Base-by-base conservation (phyloP, 164 flowering plant genomes). In the Chimonanthus praecox region DNA sequence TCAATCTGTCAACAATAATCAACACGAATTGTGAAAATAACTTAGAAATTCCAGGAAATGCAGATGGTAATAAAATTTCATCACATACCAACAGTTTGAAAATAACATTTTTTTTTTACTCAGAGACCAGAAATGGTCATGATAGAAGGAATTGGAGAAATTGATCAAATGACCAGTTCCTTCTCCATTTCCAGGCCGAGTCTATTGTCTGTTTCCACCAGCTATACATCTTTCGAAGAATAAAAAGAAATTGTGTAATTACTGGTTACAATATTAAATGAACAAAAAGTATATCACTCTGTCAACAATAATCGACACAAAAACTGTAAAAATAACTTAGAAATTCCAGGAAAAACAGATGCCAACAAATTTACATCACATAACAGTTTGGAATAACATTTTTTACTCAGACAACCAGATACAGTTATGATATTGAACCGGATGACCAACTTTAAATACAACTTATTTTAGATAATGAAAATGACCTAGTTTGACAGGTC, bases 151-250 rank as follows among this genome's bases (percentile, higher is more conserved):
- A 33, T 33, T 33, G 33, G 33, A 33, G 33, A 33, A 33, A 33
- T 33, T 33, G 0, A 33, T 69, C 0, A 83, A 68, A 61, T 20
- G 61, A 16, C 13, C 77, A 75, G 80, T 82, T 21, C 68, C 80
- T 72, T 84, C 87, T 78, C 74, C 87, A 58, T 66, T 47, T 48
- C 49, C 64, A 71, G 21, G 47, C 7, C 49, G 65, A 16, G 65
- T 54, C 48, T 9, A 64, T 54, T 33, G 33, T 33, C 33, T 33
- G 33, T 51, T 69, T 70, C 21, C 72, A 44, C 44, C 13, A 68
- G 70, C 70, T 90, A 89, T 89, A 20, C 44, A 46, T 69, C 78
- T 69, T 75, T 72, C 45, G 7, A 77, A 67, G 66, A 16, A 58
- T 54, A 54, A 54, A 3, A 54, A 54, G 16, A 13, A 54, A 54